Evolutionary conservation across 768 basidiomycete genomes (phyloP).

Genomic region (Boletus rubropictus): DNA sequence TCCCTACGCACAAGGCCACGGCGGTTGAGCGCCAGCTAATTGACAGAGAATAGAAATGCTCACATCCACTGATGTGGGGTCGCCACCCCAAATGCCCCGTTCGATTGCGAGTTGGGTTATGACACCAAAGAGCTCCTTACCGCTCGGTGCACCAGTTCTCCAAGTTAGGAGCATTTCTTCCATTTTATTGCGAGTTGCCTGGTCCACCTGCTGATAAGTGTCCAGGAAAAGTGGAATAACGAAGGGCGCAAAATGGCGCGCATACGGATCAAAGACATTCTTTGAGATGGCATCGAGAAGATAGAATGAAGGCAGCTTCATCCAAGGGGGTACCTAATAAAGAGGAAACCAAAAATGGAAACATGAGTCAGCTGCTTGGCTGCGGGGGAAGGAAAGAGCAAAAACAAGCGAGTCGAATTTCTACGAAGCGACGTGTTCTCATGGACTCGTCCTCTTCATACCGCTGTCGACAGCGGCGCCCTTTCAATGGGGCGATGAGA

Average conservation of each 20-base stretch:
- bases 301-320: slow-evolving; percentile 92
- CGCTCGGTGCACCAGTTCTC: slow-evolving; percentile 77
- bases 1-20: slow-evolving; percentile 23
- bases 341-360: slow-evolving; percentile 26
- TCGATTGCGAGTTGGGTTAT: slow-evolving; percentile 81
- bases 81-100: slow-evolving; percentile 71
- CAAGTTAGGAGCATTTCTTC: slow-evolving; percentile 97
- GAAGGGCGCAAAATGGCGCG: slow-evolving; percentile 73
- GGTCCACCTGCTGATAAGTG: slow-evolving; percentile 84
- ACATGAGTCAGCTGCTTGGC: slow-evolving; percentile 61
- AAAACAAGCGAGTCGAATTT: slow-evolving; percentile 29
- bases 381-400: slow-evolving; percentile 20
- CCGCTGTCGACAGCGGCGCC: slow-evolving; percentile 33
- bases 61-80: slow-evolving; percentile 38
- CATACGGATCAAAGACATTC: slow-evolving; percentile 92
- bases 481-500: slow-evolving; percentile 27
- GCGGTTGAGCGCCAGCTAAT: background rate
- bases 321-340: slow-evolving; percentile 75
- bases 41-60: slow-evolving; percentile 19
- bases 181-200: slow-evolving; percentile 84
- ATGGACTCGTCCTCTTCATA: slow-evolving; percentile 34
- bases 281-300: slow-evolving; percentile 96
- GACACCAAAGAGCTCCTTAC: slow-evolving; percentile 80
- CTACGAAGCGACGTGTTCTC: slow-evolving; percentile 30
- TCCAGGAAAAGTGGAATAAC: slow-evolving; percentile 82